Percentiles rank a stretch among this genome's conserved stretches.
These are phyloP conservation scores for Solanum clarkiae DNA, from an alignment of 257 asterid species.

Conservation along the genomic window DNA sequence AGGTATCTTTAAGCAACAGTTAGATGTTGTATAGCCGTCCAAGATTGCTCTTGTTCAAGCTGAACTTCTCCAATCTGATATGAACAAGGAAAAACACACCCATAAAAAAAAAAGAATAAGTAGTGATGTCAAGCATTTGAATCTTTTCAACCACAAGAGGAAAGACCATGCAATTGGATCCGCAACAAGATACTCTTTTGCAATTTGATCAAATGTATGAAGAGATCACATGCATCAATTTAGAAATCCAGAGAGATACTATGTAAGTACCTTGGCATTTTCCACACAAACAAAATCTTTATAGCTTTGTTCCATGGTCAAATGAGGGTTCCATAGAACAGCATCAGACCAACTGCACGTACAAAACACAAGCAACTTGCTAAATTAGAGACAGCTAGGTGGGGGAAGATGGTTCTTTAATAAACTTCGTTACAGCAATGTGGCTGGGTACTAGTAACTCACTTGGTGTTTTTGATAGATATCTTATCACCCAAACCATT, in stretches of 20 bases:
- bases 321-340: slow-evolving; percentile 93
- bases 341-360: slow-evolving; percentile 79
- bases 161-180: neutral
- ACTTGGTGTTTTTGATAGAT: slow-evolving; percentile 75
- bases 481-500: slow-evolving; percentile 76
- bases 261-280: slow-evolving; percentile 71
- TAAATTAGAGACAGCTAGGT: neutral
- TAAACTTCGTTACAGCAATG: neutral
- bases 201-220: neutral
- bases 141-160: neutral
- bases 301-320: slow-evolving; percentile 79
- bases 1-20: slow-evolving; percentile 33
- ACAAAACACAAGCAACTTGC: neutral
- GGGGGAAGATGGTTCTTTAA: neutral
- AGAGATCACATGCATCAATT: neutral
- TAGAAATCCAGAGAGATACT: neutral
- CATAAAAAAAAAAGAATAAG: neutral
- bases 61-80: slow-evolving; percentile 66
- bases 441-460: slow-evolving; percentile 6
- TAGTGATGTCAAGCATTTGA: neutral
- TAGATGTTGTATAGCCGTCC: slow-evolving; percentile 73
- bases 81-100: neutral
- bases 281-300: slow-evolving; percentile 93
- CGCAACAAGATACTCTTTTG: neutral
- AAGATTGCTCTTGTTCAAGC: slow-evolving; percentile 59